Percentiles rank a stretch among this genome's conserved stretches.
Evolutionary conservation across 1,284 basidiomycete species (phyloP).

Genomic region (Apiotrichum akiyoshidainum): DNA sequence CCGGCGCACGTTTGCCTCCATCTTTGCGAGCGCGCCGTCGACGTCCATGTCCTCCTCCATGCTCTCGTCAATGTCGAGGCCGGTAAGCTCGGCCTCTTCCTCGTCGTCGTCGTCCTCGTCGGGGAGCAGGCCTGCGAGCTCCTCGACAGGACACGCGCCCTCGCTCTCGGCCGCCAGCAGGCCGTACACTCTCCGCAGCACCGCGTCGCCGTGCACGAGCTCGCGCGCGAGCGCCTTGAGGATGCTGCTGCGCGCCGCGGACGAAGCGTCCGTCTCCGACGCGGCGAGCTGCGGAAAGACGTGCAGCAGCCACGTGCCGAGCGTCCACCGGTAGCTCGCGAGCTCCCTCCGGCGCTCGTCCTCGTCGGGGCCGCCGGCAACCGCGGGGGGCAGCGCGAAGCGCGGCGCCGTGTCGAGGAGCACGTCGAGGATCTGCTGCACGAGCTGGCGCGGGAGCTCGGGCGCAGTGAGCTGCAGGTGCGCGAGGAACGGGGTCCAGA

Average conservation of each 20-base stretch:
- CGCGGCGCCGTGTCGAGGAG: slow-evolving; percentile 17
- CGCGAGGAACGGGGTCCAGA: slow-evolving; percentile 28
- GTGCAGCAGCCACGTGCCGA: slow-evolving; percentile 18
- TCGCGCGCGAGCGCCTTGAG: slow-evolving; percentile 13
- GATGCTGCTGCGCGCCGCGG: not conserved
- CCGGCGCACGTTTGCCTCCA: slow-evolving; percentile 17
- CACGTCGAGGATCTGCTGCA: slow-evolving; percentile 8
- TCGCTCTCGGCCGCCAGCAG: not conserved
- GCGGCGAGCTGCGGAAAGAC: slow-evolving; percentile 13
- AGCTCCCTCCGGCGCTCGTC: slow-evolving; percentile 13
- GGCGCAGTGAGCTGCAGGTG: slow-evolving; percentile 6
- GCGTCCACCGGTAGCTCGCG: slow-evolving; percentile 21
- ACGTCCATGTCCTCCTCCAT: slow-evolving; percentile 8
- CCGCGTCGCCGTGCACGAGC: slow-evolving; percentile 17
- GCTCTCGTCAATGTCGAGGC: slow-evolving; percentile 15
- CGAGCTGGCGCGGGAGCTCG: not conserved
- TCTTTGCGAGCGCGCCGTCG: slow-evolving; percentile 11
- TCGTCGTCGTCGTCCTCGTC: not conserved
- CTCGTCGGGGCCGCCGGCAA: not conserved
- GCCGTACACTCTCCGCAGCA: slow-evolving; percentile 13
- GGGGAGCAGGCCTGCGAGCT: slow-evolving; percentile 10
- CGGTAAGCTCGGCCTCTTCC: slow-evolving; percentile 14
- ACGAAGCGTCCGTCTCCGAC: not conserved
- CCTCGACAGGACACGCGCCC: not conserved
- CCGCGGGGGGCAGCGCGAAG: not conserved